Evolutionary conservation across 306 rosid genomes (phyloP), one percentile per base, ranked within the genome.

Genomic region (Castanea mollissima): DNA sequence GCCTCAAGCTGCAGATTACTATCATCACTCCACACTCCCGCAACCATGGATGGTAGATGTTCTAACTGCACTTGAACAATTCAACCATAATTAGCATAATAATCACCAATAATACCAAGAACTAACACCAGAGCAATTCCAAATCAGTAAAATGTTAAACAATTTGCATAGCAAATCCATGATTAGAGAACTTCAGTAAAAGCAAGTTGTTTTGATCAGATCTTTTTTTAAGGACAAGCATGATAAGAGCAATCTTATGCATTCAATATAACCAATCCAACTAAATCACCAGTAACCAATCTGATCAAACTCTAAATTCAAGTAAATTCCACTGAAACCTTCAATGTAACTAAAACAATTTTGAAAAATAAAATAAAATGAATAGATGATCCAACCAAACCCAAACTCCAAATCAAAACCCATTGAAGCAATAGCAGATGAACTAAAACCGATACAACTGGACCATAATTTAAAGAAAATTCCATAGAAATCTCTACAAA

Each of bases 31-130:
- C 92, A 90, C 80, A 93, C 96, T 76, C 97, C 94, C 5, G 94
- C 84, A 87, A 96, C 96, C 99, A 96, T 93, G 34, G 96, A 59
- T 1, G 99, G 99, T 34, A 96, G 89, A 84, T 89, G 90, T 77
- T 96, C 99, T 82, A 96, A 84, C 99, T 96, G 94, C 89, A 89
- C 58, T 81, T 5, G 74, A 63, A 69, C 4, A 18, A 20, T 21
- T 4, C 65, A 75, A 56, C 67, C n/a, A 60, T 19, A n/a, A 54
- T 63, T 65, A 54, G 60, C 10, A 34, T 68, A 14, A 34, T 35
- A 35, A 35, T n/a, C 3, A 19, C 16, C 52, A 35, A 35, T 35
- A 68, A 1, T 19, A 68, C 72, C n/a, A 15, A 31, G 7, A 27
- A 68, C 25, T 19, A n/a, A 18, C 46, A 18, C 51, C 4, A 21